These are phyloP conservation scores for Epichloe hybrida DNA, from an alignment of 2,329 filamentous ascomycete species.

Conservation along the genomic window DNA sequence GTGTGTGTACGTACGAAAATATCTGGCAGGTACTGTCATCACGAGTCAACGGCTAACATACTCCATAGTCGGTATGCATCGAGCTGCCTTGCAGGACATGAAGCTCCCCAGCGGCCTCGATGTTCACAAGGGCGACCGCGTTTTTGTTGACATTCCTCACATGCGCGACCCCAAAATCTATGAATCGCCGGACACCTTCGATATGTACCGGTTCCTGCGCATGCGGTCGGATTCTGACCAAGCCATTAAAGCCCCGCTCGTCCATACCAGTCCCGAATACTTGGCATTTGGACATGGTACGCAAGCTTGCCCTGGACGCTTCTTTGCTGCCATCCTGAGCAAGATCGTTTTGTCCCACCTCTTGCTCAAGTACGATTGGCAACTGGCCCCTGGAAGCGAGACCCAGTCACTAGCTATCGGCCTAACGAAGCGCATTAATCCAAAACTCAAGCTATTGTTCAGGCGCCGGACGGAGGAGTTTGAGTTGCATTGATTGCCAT, in stretches of 20 bases:
- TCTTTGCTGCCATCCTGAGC: slow-evolving; percentile 4
- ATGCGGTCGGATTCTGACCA: slow-evolving; percentile 3
- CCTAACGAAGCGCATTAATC: slow-evolving; percentile 5
- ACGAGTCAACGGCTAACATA: background rate
- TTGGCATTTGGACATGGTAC: slow-evolving; percentile 6
- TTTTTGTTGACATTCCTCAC: slow-evolving; percentile 7
- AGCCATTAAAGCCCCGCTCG: slow-evolving; percentile 5
- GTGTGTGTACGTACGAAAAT: slow-evolving; percentile 4
- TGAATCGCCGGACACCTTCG: slow-evolving; percentile 4
- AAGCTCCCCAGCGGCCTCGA: slow-evolving; percentile 1
- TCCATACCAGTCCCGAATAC: slow-evolving; percentile 6
- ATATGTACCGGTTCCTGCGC: slow-evolving; percentile 6
- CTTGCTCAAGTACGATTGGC: slow-evolving; percentile 7
- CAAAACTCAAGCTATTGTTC: slow-evolving; percentile 1
- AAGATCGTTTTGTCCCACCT: slow-evolving; percentile 6
- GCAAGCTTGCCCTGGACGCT: slow-evolving; percentile 6
- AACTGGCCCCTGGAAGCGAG: slow-evolving; percentile 1
- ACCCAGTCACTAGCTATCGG: slow-evolving; percentile 3
- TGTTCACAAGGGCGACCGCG: slow-evolving; percentile 5
- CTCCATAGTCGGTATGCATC: slow-evolving; percentile 6
- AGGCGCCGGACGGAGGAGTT: slow-evolving; percentile 5
- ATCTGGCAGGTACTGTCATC: background rate
- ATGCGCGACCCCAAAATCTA: slow-evolving; percentile 6
- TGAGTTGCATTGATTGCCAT: slow-evolving; percentile 1
- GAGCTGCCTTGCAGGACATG: slow-evolving; percentile 5